A percentile compares a stretch with the other conserved stretches of the same genome.
phyloP scores from a whole-genome alignment of 768 basidiomycete genomes.

The Amanita exitialis region DNA sequence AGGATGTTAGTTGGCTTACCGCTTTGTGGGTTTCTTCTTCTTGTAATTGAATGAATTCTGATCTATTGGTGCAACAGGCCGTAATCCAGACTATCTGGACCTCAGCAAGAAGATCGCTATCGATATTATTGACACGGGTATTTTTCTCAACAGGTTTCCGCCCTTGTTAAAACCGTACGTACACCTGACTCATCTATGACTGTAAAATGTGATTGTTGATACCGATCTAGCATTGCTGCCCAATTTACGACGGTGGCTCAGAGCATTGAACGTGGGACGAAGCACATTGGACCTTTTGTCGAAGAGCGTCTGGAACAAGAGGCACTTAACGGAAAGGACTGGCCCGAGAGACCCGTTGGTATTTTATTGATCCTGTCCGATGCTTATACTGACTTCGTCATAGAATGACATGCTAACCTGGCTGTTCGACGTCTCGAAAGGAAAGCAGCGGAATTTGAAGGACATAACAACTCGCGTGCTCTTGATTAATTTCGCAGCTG shows the following conservation, averaged over 20 bases:
- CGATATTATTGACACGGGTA: constrained; percentile 11
- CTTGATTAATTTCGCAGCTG: neutral
- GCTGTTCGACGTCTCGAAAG: neutral
- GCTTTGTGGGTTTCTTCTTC: constrained; percentile 11
- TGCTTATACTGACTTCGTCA: neutral
- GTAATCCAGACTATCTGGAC: neutral
- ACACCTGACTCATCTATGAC: neutral
- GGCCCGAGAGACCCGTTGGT: too few species aligned
- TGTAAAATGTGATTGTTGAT: neutral
- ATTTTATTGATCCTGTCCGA: neutral
- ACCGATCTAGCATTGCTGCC: constrained; percentile 9
- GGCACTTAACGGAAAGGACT: too few species aligned
- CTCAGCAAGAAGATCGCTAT: constrained; percentile 10
- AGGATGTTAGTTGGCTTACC: constrained; percentile 18
- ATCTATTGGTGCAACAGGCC: neutral
- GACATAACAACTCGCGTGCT: neutral
- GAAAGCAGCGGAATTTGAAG: neutral
- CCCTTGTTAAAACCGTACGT: constrained; percentile 15
- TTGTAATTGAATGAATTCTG: neutral
- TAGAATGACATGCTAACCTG: neutral
- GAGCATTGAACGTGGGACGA: neutral
- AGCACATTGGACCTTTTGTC: neutral
- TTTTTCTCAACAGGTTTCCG: constrained; percentile 16
- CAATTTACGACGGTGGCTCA: neutral
- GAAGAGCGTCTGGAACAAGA: too few species aligned